Percentiles rank a stretch among this genome's conserved stretches.
Evolutionary conservation across 2,329 filamentous ascomycete genomes (phyloP).

Genomic region (Simplicillium sp.): DNA sequence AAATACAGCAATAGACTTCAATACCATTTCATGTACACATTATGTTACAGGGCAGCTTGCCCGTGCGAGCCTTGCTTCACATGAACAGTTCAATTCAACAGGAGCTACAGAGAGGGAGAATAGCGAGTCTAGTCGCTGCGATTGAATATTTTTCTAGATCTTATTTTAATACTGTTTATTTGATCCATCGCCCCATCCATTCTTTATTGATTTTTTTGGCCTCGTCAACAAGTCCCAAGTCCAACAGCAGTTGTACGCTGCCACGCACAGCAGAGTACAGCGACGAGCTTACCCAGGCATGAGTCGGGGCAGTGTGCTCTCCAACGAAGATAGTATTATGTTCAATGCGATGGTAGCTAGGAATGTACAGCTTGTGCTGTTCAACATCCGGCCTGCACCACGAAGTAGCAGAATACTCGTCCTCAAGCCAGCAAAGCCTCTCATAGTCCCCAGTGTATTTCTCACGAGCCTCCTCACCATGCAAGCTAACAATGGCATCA

Average conservation of each 20-base stretch:
- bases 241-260: constrained; percentile 17
- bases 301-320: constrained; percentile 22
- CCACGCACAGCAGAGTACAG: constrained; percentile 19
- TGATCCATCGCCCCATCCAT: constrained; percentile 16
- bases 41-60: no score
- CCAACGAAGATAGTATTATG: constrained; percentile 24
- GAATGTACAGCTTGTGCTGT: constrained; percentile 23
- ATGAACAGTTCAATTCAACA: no score
- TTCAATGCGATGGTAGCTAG: constrained; percentile 20
- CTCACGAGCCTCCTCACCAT: constrained; percentile 15
- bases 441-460: constrained; percentile 21
- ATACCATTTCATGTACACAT: no score
- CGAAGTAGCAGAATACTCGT: constrained; percentile 16
- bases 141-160: no score
- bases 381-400: constrained; percentile 19
- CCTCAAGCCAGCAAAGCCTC: constrained; percentile 21
- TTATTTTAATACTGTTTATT: no score
- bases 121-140: no score
- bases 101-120: no score
- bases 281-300: constrained; percentile 21
- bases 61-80: no score
- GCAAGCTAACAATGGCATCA: constrained; percentile 16
- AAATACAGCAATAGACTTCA: no score
- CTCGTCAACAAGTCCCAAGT: constrained; percentile 13
- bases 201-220: constrained; percentile 13